These are phyloP conservation scores for Piper betle DNA, from an alignment of 164 flowering plant species.

Conservation along the genomic window DNA sequence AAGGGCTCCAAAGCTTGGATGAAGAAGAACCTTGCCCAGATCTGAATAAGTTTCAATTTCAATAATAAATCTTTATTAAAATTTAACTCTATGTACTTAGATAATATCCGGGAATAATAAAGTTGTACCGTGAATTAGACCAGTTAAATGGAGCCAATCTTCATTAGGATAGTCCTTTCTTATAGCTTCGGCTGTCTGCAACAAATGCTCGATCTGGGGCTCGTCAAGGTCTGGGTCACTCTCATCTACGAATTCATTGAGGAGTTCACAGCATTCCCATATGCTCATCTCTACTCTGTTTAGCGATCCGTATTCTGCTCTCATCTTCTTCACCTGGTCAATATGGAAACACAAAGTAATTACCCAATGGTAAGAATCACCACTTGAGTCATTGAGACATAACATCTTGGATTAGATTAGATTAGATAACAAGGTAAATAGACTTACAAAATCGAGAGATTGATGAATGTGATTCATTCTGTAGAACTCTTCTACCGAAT, in stretches of 20 bases:
- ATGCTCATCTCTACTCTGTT: conserved; percentile 26
- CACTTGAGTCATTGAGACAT: too few species aligned
- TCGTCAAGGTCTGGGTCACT: conserved; percentile 40
- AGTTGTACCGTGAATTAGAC: conserved; percentile 28
- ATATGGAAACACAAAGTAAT: too few species aligned
- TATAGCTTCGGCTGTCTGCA: conserved; percentile 37
- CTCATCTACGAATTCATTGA: conserved; percentile 31
- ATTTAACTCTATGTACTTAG: background rate
- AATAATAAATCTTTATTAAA: background rate
- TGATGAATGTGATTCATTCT: conserved; percentile 24
- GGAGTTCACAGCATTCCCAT: conserved; percentile 39
- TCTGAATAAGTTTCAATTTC: conserved; percentile 8
- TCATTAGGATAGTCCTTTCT: conserved; percentile 32
- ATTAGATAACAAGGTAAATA: background rate
- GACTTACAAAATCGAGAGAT: conserved; percentile 23
- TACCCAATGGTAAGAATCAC: too few species aligned
- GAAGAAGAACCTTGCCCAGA: conserved; percentile 32
- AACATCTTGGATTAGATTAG: too few species aligned
- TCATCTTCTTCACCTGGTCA: conserved; percentile 21
- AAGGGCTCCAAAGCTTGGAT: conserved; percentile 20
- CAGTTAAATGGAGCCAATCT: conserved; percentile 38
- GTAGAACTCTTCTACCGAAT: conserved; percentile 24
- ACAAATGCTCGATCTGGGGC: conserved; percentile 34
- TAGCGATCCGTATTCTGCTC: conserved; percentile 24
- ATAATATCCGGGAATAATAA: background rate